Percentiles rank a stretch among this genome's conserved stretches.
Conservation (phyloP, 352 stramenopile species). For the Phytopythium kandeliae region DNA sequence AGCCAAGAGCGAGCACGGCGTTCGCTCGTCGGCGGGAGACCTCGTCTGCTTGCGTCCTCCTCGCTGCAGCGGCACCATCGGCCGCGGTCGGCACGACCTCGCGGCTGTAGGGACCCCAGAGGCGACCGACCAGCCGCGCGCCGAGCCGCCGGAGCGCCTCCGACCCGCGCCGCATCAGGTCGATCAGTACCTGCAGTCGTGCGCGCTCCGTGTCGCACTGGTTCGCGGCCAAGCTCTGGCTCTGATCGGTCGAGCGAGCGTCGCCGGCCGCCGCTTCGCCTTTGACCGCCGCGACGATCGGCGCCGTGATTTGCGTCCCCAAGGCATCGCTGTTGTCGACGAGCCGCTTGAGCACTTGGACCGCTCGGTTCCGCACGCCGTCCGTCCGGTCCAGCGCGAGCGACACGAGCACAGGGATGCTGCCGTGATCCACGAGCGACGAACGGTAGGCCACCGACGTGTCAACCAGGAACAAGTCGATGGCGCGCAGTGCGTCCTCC, state of each 20-base stretch:
- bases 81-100: too few species aligned
- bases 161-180: neutral
- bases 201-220: neutral
- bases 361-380: neutral
- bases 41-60: too few species aligned
- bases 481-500: neutral
- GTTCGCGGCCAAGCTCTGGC: too few species aligned
- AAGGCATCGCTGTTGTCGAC: neutral
- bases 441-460: neutral
- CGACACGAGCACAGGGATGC: neutral
- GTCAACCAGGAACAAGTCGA: neutral
- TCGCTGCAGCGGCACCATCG: too few species aligned
- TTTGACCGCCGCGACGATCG: neutral
- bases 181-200: neutral
- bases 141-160: neutral
- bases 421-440: neutral
- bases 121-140: neutral
- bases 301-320: too few species aligned
- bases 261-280: too few species aligned
- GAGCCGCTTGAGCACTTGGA: neutral
- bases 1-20: too few species aligned
- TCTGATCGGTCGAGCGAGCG: too few species aligned
- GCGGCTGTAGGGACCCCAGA: neutral
- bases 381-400: neutral
- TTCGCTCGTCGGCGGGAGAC: too few species aligned